Percentiles rank a stretch among this genome's conserved stretches.
These are phyloP conservation scores for Stephania yunnanensis DNA, from an alignment of 164 flowering plant genomes.

Conservation along the genomic window DNA sequence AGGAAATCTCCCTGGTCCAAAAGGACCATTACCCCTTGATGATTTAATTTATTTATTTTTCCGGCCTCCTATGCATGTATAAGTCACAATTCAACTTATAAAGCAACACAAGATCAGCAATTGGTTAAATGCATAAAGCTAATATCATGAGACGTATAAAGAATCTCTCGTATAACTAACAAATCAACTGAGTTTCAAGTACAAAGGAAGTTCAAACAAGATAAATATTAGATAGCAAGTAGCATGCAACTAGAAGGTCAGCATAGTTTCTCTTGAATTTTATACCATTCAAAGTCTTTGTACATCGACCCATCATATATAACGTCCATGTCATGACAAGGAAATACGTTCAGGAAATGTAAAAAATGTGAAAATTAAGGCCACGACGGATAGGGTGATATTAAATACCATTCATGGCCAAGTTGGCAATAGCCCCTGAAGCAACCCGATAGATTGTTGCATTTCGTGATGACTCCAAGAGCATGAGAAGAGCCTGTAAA, in stretches of 20 bases:
- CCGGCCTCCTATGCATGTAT: too few species aligned
- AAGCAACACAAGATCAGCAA: background rate
- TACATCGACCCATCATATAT: too few species aligned
- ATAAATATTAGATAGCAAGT: background rate
- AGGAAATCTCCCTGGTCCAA: too few species aligned
- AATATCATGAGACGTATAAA: background rate
- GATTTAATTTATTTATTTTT: too few species aligned
- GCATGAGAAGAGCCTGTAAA: constrained; percentile 67
- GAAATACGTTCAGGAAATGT: too few species aligned
- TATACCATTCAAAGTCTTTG: too few species aligned
- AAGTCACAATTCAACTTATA: background rate
- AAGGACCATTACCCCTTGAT: too few species aligned
- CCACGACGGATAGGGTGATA: background rate
- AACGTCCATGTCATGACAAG: too few species aligned
- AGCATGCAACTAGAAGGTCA: background rate
- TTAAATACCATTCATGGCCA: constrained; percentile 87
- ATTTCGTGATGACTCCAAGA: constrained; percentile 57
- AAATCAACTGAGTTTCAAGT: background rate
- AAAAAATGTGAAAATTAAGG: too few species aligned
- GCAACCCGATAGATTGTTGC: constrained; percentile 78
- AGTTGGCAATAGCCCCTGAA: constrained; percentile 91
- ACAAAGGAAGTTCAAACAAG: background rate
- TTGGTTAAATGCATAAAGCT: background rate
- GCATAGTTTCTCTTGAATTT: background rate
- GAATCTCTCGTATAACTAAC: background rate